These are phyloP conservation scores for Leccinum laetum DNA, from an alignment of 1,284 basidiomycete species.

Conservation along the genomic window DNA sequence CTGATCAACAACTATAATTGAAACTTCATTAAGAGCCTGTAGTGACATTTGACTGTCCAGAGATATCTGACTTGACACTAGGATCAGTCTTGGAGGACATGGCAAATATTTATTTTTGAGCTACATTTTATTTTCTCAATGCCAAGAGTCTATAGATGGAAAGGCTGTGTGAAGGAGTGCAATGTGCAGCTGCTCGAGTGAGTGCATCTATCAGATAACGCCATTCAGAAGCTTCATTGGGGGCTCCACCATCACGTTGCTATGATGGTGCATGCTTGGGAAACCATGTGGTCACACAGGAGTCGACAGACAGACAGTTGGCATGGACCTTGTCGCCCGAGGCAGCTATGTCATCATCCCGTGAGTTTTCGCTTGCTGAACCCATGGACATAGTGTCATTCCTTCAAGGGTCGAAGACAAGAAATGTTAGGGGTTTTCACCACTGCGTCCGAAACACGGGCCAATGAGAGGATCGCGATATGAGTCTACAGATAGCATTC, in stretches of 20 bases:
- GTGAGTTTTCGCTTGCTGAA: constrained; percentile 5
- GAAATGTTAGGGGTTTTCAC: constrained; percentile 5
- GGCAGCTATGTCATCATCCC: constrained; percentile 3
- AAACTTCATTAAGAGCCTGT: too few species aligned
- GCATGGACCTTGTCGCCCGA: background rate
- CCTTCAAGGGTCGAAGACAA: constrained; percentile 7
- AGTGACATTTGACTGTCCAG: too few species aligned
- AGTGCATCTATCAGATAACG: too few species aligned
- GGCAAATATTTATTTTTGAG: too few species aligned
- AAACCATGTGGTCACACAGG: constrained; percentile 16
- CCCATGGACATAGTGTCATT: constrained; percentile 2
- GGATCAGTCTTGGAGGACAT: too few species aligned
- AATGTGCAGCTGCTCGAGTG: too few species aligned
- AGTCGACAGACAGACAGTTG: background rate
- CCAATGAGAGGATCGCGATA: constrained; percentile 23
- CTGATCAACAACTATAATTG: too few species aligned
- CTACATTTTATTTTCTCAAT: too few species aligned
- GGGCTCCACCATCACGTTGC: background rate
- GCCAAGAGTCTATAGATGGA: too few species aligned
- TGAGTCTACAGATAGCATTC: constrained; percentile 15
- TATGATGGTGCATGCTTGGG: constrained; percentile 5
- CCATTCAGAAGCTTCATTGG: too few species aligned
- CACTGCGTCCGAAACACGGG: constrained; percentile 14
- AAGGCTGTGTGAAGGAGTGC: too few species aligned
- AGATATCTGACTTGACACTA: too few species aligned